Evolutionary conservation across 2,329 filamentous ascomycete species (phyloP).

Genomic region (Colletotrichum sp.): DNA sequence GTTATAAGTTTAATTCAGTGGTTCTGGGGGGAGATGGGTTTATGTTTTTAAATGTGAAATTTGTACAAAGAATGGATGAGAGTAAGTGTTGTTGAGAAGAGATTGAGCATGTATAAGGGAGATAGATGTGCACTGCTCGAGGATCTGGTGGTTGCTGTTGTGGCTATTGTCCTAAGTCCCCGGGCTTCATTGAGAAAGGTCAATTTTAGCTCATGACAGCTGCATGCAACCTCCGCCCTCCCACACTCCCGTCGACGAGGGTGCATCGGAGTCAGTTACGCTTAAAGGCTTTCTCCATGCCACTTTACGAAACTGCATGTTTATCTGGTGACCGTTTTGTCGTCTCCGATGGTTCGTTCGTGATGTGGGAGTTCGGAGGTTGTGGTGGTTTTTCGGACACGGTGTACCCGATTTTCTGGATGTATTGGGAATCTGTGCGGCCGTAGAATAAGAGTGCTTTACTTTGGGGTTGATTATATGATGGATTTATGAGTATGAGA

Average conservation of each 20-base stretch:
- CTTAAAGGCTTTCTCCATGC: not conserved
- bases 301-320: not conserved
- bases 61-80: not conserved
- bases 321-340: rapidly evolving
- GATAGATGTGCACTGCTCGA: not conserved
- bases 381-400: not conserved
- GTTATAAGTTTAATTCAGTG: not conserved
- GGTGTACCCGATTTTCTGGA: not conserved
- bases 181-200: not conserved
- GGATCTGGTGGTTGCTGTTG: not conserved
- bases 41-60: not conserved
- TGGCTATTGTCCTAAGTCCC: too few species aligned
- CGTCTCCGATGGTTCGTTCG: not conserved
- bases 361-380: not conserved
- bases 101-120: rapidly evolving
- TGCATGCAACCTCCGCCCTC: not conserved
- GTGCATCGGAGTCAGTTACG: not conserved
- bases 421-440: too few species aligned
- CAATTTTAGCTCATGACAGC: not conserved
- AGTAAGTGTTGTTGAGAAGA: not conserved
- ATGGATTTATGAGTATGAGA: too few species aligned
- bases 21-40: not conserved
- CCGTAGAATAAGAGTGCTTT: too few species aligned
- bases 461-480: too few species aligned
- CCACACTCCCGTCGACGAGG: not conserved